phyloP scores from a whole-genome alignment of 1,284 basidiomycete genomes.

The Coniferiporia sulphurascens region DNA sequence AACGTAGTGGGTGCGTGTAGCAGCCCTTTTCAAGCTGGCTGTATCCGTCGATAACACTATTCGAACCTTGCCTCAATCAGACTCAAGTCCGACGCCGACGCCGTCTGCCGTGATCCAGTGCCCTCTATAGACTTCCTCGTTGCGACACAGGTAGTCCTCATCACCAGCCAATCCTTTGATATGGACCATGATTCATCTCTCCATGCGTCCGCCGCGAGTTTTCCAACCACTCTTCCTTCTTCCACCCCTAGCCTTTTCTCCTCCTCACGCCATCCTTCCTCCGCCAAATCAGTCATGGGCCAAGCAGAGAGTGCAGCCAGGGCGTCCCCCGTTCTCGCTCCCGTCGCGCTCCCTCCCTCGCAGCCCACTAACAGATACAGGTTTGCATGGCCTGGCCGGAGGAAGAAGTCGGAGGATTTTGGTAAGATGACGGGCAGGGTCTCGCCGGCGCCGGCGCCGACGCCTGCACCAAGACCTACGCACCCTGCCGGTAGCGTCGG shows the following conservation, averaged over 20 bases:
- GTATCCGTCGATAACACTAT: background rate
- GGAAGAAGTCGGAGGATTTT: constrained; percentile 18
- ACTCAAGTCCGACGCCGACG: background rate
- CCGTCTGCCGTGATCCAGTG: background rate
- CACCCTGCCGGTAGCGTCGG: background rate
- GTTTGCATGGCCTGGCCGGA: constrained; percentile 16
- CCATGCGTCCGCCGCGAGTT: constrained; percentile 11
- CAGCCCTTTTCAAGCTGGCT: background rate
- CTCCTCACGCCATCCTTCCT: constrained; percentile 1
- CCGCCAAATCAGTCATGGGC: constrained; percentile 10
- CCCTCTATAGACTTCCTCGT: background rate
- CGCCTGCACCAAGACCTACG: background rate
- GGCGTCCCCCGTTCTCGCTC: background rate
- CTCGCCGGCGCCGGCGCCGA: background rate
- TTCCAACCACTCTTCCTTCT: constrained; percentile 5
- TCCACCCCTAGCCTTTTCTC: constrained; percentile 4
- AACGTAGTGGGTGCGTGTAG: background rate
- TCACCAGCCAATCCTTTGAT: background rate
- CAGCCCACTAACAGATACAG: constrained; percentile 8
- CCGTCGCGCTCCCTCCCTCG: background rate
- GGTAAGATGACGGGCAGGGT: constrained; percentile 1
- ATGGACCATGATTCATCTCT: constrained; percentile 9
- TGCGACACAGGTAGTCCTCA: background rate
- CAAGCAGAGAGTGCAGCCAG: constrained; percentile 10
- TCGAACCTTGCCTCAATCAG: background rate